These are phyloP conservation scores for Phytopythium litorale DNA, from an alignment of 352 stramenopile genomes.

Conservation along the genomic window DNA sequence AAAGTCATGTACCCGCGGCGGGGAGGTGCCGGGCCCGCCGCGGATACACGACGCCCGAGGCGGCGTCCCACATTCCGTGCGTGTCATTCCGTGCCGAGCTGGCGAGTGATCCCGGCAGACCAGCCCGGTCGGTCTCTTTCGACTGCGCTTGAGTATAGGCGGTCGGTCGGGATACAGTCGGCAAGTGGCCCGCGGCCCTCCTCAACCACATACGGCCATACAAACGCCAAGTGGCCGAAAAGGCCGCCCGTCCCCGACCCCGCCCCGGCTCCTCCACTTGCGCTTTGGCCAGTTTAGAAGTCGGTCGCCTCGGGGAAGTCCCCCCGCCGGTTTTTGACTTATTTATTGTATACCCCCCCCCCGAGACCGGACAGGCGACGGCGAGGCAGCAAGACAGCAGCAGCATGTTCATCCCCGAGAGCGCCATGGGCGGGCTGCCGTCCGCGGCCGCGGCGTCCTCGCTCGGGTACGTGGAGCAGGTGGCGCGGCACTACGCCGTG, in stretches of 20 bases:
- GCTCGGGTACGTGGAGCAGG: slow-evolving; percentile 47
- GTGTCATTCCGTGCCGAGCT: not conserved
- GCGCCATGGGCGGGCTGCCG: slow-evolving; percentile 19
- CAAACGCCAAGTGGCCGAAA: too few relatives aligned
- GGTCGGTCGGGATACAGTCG: not conserved
- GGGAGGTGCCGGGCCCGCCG: not conserved
- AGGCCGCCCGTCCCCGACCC: too few relatives aligned
- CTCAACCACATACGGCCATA: not conserved
- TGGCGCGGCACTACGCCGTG: slow-evolving; percentile 60
- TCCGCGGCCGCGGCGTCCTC: slow-evolving; percentile 20
- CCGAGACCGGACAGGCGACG: not conserved
- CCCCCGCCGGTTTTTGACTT: not conserved
- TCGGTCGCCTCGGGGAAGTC: not conserved
- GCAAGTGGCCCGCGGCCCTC: not conserved
- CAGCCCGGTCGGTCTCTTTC: not conserved
- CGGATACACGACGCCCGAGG: not conserved
- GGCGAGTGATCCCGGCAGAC: not conserved
- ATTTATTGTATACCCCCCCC: not conserved
- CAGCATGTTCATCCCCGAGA: slow-evolving; percentile 19
- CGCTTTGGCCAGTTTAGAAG: not conserved
- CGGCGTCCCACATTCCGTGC: not conserved
- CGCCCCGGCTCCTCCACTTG: not conserved
- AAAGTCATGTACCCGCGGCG: too few relatives aligned
- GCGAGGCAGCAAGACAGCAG: not conserved
- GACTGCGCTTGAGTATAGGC: too few relatives aligned